Conservation (phyloP, 2,329 filamentous ascomycete genomes). For the Aspergillus uvarum region DNA sequence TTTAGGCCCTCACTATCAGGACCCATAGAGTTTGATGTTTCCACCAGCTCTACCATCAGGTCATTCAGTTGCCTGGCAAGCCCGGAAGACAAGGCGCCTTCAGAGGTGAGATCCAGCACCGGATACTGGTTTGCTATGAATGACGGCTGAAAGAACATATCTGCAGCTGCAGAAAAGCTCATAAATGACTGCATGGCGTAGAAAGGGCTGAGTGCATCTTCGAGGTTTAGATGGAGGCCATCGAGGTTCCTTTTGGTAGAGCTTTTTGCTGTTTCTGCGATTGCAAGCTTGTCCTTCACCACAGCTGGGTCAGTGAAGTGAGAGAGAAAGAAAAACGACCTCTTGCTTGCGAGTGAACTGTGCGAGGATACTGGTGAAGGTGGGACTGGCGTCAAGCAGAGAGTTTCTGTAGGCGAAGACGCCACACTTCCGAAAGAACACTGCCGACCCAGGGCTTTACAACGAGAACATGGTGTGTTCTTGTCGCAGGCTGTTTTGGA, state of each 20-base stretch:
- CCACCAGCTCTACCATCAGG: constrained; percentile 27
- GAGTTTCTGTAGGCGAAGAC: not conserved
- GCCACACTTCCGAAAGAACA: constrained; percentile 21
- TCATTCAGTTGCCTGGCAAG: constrained; percentile 28
- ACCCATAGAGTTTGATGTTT: constrained; percentile 31
- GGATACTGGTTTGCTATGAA: constrained; percentile 18
- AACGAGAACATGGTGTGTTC: constrained; percentile 27
- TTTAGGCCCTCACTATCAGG: not conserved
- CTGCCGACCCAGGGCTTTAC: constrained; percentile 18
- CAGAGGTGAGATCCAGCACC: constrained; percentile 16
- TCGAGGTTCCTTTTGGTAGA: constrained; percentile 30
- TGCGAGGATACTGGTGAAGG: constrained; percentile 9
- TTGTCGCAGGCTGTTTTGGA: constrained; percentile 30
- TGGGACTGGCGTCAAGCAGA: constrained; percentile 2
- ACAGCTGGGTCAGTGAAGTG: constrained; percentile 31
- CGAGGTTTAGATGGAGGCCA: constrained; percentile 27
- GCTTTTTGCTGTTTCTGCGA: constrained; percentile 31
- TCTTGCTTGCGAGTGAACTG: not conserved
- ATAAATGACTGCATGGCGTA: constrained; percentile 19
- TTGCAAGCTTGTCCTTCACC: constrained; percentile 30
- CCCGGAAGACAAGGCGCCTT: constrained; percentile 15
- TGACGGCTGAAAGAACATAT: constrained; percentile 15
- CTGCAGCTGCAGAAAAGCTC: constrained; percentile 12
- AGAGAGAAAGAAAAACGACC: constrained; percentile 30
- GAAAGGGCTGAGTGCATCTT: constrained; percentile 26